Conservation (phyloP, 345 rosid genomes). For the Jatropha curcas region DNA sequence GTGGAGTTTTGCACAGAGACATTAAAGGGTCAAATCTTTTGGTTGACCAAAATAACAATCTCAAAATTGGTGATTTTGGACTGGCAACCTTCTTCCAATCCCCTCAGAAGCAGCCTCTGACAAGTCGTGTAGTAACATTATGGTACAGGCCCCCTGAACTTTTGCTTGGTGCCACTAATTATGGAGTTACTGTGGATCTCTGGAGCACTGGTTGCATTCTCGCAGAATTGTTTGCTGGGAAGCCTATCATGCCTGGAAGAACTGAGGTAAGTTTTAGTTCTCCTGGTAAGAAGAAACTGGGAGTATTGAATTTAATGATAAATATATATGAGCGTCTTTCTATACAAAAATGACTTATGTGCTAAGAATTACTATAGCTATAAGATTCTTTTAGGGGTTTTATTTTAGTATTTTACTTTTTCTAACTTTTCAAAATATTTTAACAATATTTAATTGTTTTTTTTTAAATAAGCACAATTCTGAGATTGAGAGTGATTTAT, state of each 20-base stretch:
- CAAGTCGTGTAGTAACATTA: slow-evolving; percentile 71
- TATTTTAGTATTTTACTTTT: too few species aligned
- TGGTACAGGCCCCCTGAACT: slow-evolving; percentile 82
- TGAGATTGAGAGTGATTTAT: too few species aligned
- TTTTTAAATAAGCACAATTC: too few species aligned
- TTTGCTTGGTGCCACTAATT: slow-evolving; percentile 58
- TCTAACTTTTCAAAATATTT: too few species aligned
- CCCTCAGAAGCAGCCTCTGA: slow-evolving; percentile 53
- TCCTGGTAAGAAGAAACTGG: not conserved
- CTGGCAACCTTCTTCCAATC: slow-evolving; percentile 45
- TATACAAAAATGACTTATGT: not conserved
- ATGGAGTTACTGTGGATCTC: slow-evolving; percentile 61
- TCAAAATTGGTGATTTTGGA: slow-evolving; percentile 70
- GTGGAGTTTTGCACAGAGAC: slow-evolving; percentile 67
- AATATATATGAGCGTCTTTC: not conserved
- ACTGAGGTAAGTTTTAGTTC: slow-evolving; percentile 53
- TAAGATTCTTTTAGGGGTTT: too few species aligned
- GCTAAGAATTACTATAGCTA: too few species aligned
- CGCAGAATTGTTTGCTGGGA: slow-evolving; percentile 65
- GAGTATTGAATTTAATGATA: not conserved
- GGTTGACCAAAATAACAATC: slow-evolving; percentile 51
- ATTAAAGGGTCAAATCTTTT: slow-evolving; percentile 69
- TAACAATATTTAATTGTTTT: too few species aligned
- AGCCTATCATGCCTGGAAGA: slow-evolving; percentile 73
- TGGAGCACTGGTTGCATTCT: slow-evolving; percentile 74